Conservation (phyloP, 208 protist species). For the Leishmania braziliensis region DNA sequence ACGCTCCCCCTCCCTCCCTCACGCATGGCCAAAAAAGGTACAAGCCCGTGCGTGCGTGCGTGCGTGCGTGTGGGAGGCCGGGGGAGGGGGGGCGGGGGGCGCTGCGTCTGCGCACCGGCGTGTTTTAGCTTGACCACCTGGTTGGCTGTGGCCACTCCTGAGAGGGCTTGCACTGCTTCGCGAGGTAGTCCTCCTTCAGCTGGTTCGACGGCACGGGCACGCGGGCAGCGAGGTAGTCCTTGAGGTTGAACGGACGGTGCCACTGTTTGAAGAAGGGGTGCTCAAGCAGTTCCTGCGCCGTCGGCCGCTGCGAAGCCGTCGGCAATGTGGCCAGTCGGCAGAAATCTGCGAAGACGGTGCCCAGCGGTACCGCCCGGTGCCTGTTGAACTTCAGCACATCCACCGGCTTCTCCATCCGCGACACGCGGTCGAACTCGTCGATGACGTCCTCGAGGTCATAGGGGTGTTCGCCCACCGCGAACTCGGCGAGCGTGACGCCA, state of each 20-base stretch:
- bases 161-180: constrained; percentile 12
- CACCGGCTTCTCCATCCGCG: constrained; percentile 52
- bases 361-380: constrained; percentile 44
- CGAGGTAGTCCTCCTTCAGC: constrained; percentile 51
- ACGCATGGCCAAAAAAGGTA: background rate
- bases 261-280: constrained; percentile 91
- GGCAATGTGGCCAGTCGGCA: constrained; percentile 68
- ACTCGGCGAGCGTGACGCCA: constrained; percentile 88
- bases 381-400: constrained; percentile 39
- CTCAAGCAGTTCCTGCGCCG: constrained; percentile 81
- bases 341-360: constrained; percentile 72
- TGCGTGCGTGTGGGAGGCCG: background rate
- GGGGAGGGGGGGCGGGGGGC: no score
- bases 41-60: background rate
- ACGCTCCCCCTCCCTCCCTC: no score
- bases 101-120: background rate
- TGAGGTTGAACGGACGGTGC: constrained; percentile 69
- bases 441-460: constrained; percentile 57
- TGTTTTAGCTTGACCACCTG: background rate
- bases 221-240: constrained; percentile 62
- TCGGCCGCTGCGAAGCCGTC: constrained; percentile 57
- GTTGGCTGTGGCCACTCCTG: constrained; percentile 1
- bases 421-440: constrained; percentile 74
- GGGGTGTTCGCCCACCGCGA: constrained; percentile 83
- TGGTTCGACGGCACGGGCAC: constrained; percentile 50